Evolutionary conservation across 2,329 filamentous ascomycete species (phyloP).

Genomic region (Hymenoscyphus infarciens): DNA sequence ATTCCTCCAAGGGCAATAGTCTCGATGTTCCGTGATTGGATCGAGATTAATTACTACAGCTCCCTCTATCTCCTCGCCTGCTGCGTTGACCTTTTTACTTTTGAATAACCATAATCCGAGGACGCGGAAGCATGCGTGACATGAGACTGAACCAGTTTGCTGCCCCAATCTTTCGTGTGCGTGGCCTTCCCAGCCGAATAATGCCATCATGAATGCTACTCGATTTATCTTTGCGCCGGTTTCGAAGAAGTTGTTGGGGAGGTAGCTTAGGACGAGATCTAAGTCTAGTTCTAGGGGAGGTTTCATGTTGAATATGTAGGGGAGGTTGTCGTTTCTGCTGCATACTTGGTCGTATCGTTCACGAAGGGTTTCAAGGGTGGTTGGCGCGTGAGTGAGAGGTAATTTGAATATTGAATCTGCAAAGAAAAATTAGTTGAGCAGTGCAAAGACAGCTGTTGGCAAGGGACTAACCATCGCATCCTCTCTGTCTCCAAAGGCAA

Average conservation of each 20-base stretch:
- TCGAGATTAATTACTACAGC: slow-evolving; percentile 66
- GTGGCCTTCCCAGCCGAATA: slow-evolving; percentile 70
- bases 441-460: no score
- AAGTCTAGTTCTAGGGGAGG: slow-evolving; percentile 49
- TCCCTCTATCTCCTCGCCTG: slow-evolving; percentile 47
- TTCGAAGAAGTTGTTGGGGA: slow-evolving; percentile 53
- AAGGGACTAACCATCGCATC: slow-evolving; percentile 75
- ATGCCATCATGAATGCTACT: slow-evolving; percentile 63
- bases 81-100: slow-evolving; percentile 61
- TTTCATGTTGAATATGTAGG: slow-evolving; percentile 59
- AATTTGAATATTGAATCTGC: slow-evolving; percentile 58
- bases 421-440: slow-evolving; percentile 6
- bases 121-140: slow-evolving; percentile 80
- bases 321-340: slow-evolving; percentile 51
- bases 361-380: slow-evolving; percentile 55
- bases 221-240: slow-evolving; percentile 45
- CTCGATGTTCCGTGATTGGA: slow-evolving; percentile 68
- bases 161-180: slow-evolving; percentile 29
- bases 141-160: slow-evolving; percentile 49
- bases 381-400: slow-evolving; percentile 58
- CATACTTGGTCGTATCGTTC: slow-evolving; percentile 63
- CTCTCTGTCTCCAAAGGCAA: slow-evolving; percentile 81
- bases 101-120: slow-evolving; percentile 94
- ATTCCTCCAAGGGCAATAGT: slow-evolving; percentile 81
- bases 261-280: slow-evolving; percentile 46